Base-by-base conservation (phyloP, 2,329 filamentous ascomycete species). In the Ceratocystis colombiana region DNA sequence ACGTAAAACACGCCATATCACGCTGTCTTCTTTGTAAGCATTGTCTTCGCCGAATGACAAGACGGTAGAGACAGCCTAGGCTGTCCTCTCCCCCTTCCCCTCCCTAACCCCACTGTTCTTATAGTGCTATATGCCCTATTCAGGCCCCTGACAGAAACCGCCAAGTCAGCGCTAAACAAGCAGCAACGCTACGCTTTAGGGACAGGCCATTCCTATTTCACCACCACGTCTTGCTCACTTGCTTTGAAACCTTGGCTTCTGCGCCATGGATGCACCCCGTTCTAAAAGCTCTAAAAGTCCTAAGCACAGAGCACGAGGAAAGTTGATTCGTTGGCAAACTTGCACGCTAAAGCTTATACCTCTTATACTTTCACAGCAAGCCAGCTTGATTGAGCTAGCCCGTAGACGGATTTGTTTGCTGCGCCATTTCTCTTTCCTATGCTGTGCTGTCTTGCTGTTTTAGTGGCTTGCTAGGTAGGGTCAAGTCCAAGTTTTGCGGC, bases 181-280 rank as follows among this genome's bases (percentile, higher is more conserved):
- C 33, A 62, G 37, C 37, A 41, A 41, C 37, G 37, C 37, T 41
- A 41, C 10, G 10, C 37, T 41, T 41, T 12, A 12, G 37, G 37
- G 37, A 41, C 37, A 41, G 10, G 8, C 37, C 37, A 41, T 41
- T 41, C 37, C 37, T 41, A 41, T 41, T 41, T 20, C 45, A 48
- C 17, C 45, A 48, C 45, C 5, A 20, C 46, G 3, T 1, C 22
- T 22, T 20, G 46, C 37, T 50, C 46, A 50, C 46, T n/a, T 50
- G 46, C 46, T n/a, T 50, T 50, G 46, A 50, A 50, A 50, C 46
- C 22, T 50, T 50, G 46, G 46, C 46, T 50, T 50, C 46, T 50
- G 46, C 46, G 5, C 46, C n/a, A 50, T n/a, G 17, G 17, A 50
- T 8, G 46, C 17, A 48, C 45, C n/a, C 45, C 45, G 7, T 20